These are phyloP conservation scores for Pyrenophora graminea DNA, from an alignment of 2,329 filamentous ascomycete genomes.

Conservation along the genomic window DNA sequence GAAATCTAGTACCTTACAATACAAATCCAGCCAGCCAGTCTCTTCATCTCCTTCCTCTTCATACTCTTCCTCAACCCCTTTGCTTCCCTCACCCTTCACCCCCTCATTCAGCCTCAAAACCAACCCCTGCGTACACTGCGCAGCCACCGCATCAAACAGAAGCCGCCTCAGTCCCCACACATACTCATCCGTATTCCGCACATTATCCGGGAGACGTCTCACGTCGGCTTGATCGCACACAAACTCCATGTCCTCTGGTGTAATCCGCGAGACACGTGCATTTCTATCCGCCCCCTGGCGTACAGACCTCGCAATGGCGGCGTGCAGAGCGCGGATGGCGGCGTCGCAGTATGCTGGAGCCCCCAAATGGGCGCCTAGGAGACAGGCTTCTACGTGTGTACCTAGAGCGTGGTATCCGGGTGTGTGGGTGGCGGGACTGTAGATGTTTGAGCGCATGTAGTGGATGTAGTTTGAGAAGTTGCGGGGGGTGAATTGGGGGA, in stretches of 20 bases:
- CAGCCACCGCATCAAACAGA: slow-evolving; percentile 23
- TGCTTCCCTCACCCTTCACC: no score
- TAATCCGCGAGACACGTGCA: slow-evolving; percentile 2
- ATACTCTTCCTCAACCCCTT: no score
- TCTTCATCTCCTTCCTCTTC: no score
- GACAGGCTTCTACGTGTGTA: slow-evolving; percentile 8
- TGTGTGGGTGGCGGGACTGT: slow-evolving; percentile 11
- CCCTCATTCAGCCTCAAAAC: no score
- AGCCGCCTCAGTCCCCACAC: slow-evolving; percentile 9
- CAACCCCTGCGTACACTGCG: slow-evolving; percentile 7
- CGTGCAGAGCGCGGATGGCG: slow-evolving; percentile 15
- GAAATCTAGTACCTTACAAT: no score
- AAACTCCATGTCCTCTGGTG: slow-evolving; percentile 15
- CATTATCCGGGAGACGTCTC: neutral
- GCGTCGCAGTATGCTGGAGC: slow-evolving; percentile 10
- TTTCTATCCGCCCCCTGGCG: neutral
- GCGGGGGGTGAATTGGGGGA: slow-evolving; percentile 2
- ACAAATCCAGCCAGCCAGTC: no score
- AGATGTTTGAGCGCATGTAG: slow-evolving; percentile 25
- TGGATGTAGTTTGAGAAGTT: slow-evolving; percentile 25
- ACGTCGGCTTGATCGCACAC: slow-evolving; percentile 8
- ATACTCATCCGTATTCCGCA: neutral
- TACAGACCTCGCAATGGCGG: slow-evolving; percentile 12
- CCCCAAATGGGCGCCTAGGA: slow-evolving; percentile 17
- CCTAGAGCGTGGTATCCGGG: slow-evolving; percentile 12